Evolutionary conservation across 202 grass and related monocot genomes (phyloP), one percentile per base, ranked within the genome.

Genomic region (Carex sylvatica): DNA sequence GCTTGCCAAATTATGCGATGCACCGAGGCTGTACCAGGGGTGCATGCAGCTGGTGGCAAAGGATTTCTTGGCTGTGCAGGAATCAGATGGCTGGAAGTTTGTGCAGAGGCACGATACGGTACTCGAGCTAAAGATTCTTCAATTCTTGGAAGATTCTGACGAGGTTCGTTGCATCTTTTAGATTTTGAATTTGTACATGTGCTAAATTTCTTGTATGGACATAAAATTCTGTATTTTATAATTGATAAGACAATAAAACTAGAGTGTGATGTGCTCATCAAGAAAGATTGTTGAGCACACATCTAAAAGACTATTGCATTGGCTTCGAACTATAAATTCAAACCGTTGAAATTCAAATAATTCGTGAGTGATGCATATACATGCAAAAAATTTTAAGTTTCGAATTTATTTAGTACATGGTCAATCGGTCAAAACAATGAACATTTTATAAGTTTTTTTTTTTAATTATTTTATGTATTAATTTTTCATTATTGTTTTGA

Each of bases 41-140:
- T 93, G 95, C 90, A 76, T 91, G 82, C 84, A 88, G 53, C 70
- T 94, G 24, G 90, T 89, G n/a, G 85, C 44, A 13, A 85, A 88
- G 90, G 95, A 94, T 65, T 88, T 94, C 24, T 6, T 62, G 13
- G 87, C 85, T 23, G 87, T 98, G 36, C 82, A 87, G 85, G 58
- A 58, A 30, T 93, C 95, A 24, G 95, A 94, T 0, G 95, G 90
- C 0, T 98, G 90, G 90, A 87, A 87, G 16, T 98, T 98, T 89
- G 84, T 90, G 2, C 84, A 84, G 35, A 80, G 82, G 53, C 92
- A 98, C 51, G 92, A 98, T 63, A 44, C 79, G 20, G 81, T 46
- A 5, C 88, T 98, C 14, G 82, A 89, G 71, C 80, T 81, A n/a
- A 90, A 98, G 70, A 72, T 98, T 16, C 82, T 90, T 24, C 86